Conservation (phyloP, 257 asterid species). For the Paulownia fortunei region DNA sequence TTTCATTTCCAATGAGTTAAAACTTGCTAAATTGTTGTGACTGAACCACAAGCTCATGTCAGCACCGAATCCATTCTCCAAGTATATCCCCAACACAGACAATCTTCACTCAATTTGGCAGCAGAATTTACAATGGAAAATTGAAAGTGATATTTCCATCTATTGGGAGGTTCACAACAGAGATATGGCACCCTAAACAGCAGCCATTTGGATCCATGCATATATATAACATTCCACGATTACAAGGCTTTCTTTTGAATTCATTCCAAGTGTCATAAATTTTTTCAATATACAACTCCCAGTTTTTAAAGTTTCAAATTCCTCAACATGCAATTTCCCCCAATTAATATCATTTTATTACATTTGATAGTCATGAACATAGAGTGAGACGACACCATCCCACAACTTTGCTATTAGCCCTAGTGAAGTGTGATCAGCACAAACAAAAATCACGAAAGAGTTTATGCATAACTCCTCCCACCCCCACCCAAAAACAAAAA, state of each 20-base stretch:
- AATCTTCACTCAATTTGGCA: neutral
- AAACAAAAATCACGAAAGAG: neutral
- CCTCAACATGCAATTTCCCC: neutral
- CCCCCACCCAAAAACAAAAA: neutral
- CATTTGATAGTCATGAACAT: neutral
- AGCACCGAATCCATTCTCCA: neutral
- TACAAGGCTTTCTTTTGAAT: neutral
- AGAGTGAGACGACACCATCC: neutral
- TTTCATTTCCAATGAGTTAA: neutral
- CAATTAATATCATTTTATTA: neutral
- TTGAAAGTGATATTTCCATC: neutral
- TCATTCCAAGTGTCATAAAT: neutral
- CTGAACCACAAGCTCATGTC: neutral
- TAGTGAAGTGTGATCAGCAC: neutral
- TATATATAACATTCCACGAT: neutral
- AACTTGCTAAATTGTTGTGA: neutral
- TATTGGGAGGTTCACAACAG: neutral
- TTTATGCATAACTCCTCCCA: neutral
- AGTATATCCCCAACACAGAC: neutral
- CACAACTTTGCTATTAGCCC: neutral
- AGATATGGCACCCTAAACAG: neutral
- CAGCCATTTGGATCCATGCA: neutral
- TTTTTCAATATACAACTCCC: neutral
- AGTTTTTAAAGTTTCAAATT: neutral
- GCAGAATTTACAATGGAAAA: neutral